Evolutionary conservation across 2,329 filamentous ascomycete species (phyloP).

Genomic region (Exophiala aquamarina): DNA sequence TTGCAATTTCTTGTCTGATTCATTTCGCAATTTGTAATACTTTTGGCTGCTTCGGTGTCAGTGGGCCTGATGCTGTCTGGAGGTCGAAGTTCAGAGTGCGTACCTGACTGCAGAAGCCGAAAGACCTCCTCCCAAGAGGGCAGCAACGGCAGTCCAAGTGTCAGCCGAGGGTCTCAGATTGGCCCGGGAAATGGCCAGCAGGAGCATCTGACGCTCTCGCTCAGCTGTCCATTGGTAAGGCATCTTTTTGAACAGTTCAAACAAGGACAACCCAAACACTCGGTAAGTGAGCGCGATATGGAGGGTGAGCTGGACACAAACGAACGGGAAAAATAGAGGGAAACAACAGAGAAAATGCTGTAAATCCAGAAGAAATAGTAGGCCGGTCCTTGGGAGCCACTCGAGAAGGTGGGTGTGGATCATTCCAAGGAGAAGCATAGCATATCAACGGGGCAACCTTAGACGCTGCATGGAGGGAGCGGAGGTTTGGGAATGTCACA

Average conservation of each 20-base stretch:
- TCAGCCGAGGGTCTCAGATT: slow-evolving; percentile 21
- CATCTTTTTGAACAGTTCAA: slow-evolving; percentile 7
- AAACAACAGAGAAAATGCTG: slow-evolving; percentile 4
- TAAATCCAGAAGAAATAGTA: not conserved
- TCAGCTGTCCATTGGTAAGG: slow-evolving; percentile 23
- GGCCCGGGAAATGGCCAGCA: slow-evolving; percentile 19
- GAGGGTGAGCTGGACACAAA: slow-evolving; percentile 3
- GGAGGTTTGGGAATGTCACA: too few species aligned
- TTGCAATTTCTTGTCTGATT: slow-evolving; percentile 13
- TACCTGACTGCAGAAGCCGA: slow-evolving; percentile 26
- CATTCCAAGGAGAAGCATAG: too few species aligned
- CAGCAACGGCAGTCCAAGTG: slow-evolving; percentile 28
- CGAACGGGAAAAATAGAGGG: slow-evolving; percentile 1
- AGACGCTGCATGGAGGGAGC: too few species aligned
- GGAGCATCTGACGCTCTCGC: slow-evolving; percentile 21
- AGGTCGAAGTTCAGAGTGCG: not conserved
- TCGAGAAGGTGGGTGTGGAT: too few species aligned
- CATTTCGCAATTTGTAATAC: slow-evolving; percentile 28
- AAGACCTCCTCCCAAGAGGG: slow-evolving; percentile 22
- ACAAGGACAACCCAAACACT: slow-evolving; percentile 3
- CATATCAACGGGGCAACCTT: too few species aligned
- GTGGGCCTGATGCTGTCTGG: slow-evolving; percentile 1
- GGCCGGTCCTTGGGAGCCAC: not conserved
- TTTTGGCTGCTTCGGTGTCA: slow-evolving; percentile 23
- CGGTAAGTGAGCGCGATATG: slow-evolving; percentile 1